These are phyloP conservation scores for Erigeron philadelphicus DNA, from an alignment of 140 eudicot genomes.

Conservation along the genomic window DNA sequence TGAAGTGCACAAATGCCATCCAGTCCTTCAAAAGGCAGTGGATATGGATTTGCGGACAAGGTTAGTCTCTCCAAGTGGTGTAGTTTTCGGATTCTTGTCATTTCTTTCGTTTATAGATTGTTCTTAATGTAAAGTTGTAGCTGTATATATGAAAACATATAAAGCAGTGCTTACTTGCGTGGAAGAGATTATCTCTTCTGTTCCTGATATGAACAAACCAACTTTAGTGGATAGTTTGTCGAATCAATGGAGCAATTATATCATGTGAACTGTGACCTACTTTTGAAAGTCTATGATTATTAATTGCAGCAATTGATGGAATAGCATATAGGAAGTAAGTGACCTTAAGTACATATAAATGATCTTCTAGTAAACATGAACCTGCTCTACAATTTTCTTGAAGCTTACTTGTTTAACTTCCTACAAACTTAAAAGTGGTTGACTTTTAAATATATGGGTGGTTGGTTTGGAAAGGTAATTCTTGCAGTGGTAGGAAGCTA, in stretches of 20 bases:
- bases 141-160: constrained; percentile 14
- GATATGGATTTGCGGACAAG: constrained; percentile 96
- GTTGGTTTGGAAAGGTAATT: constrained; percentile 21
- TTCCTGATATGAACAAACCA: constrained; percentile 4
- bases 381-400: constrained; percentile 6
- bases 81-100: constrained; percentile 7
- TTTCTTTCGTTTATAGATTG: not conserved
- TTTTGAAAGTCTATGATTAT: not conserved
- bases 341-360: constrained; percentile 2
- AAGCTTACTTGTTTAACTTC: constrained; percentile 12
- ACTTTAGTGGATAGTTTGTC: constrained; percentile 9
- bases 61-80: constrained; percentile 35
- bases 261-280: not conserved
- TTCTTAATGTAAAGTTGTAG: not conserved
- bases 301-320: constrained; percentile 13
- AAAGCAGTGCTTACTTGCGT: constrained; percentile 2
- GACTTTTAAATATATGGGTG: constrained; percentile 17
- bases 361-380: constrained; percentile 8
- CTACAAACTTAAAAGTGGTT: constrained; percentile 13
- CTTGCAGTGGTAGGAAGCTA: constrained; percentile 27
- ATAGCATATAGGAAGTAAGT: constrained; percentile 13
- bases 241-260: constrained; percentile 15
- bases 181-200: constrained; percentile 8
- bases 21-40: constrained; percentile 64
- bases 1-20: constrained; percentile 53